A percentile compares a stretch with the other conserved stretches of the same genome.
Evolutionary conservation across 495 filamentous ascomycete species (phyloP).

Genomic region (Niebla homalea): DNA sequence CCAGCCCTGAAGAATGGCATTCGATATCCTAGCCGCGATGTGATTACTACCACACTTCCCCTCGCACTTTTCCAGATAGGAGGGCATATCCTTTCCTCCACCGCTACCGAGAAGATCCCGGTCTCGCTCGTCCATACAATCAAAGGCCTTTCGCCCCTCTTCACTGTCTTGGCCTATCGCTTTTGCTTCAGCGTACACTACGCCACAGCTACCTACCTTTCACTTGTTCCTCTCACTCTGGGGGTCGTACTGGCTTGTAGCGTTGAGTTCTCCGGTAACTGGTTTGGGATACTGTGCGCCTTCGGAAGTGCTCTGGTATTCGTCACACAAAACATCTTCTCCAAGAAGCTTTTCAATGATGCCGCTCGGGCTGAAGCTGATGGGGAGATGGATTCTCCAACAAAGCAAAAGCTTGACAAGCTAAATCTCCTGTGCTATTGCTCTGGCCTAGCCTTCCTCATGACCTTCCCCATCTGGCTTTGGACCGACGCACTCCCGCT

Average conservation of each 20-base stretch:
- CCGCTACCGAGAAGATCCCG: slow-evolving; percentile 84
- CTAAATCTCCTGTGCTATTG: slow-evolving; percentile 96
- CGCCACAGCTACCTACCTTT: slow-evolving; percentile 77
- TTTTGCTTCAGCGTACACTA: slow-evolving; percentile 80
- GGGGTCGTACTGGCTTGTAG: slow-evolving; percentile 95
- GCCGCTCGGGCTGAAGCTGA: slow-evolving; percentile 69
- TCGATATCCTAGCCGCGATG: slow-evolving; percentile 64
- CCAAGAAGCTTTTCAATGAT: slow-evolving; percentile 97
- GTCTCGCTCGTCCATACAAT: slow-evolving; percentile 97
- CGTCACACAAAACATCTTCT: slow-evolving; percentile 97
- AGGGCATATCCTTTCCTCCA: slow-evolving; percentile 85
- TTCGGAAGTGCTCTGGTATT: slow-evolving; percentile 83
- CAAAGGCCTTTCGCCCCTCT: slow-evolving; percentile 94
- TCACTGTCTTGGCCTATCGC: slow-evolving; percentile 90
- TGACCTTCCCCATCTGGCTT: slow-evolving; percentile 90
- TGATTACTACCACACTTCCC: slow-evolving; percentile 77
- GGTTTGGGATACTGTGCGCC: slow-evolving; percentile 77
- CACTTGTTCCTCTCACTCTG: slow-evolving; percentile 77
- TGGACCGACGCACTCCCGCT: slow-evolving; percentile 75
- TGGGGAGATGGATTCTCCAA: slow-evolving; percentile 34
- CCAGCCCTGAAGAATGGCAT: slow-evolving; percentile 75
- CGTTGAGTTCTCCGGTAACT: slow-evolving; percentile 72
- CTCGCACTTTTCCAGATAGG: slow-evolving; percentile 86
- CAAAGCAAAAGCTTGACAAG: slow-evolving; percentile 74
- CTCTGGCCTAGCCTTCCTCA: slow-evolving; percentile 73